Evolutionary conservation across 2,329 filamentous ascomycete species (phyloP).

Genomic region (Pseudogymnoascus sp.): DNA sequence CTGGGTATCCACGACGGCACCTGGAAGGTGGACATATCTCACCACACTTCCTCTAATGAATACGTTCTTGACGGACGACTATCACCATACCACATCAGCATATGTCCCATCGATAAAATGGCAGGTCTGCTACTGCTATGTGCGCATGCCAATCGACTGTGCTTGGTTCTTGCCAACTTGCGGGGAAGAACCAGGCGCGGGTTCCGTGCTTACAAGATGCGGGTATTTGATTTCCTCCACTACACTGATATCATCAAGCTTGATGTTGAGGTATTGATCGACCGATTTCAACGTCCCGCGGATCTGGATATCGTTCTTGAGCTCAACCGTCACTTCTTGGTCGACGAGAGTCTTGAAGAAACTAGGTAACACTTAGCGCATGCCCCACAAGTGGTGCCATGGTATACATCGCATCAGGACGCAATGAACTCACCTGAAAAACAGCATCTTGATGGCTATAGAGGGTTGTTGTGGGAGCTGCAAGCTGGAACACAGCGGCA

Average conservation of each 20-base stretch:
- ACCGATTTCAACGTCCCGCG: slow-evolving; percentile 93
- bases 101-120: neutral
- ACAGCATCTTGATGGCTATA: slow-evolving; percentile 29
- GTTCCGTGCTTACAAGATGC: slow-evolving; percentile 58
- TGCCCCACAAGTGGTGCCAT: slow-evolving; percentile 8
- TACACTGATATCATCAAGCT: slow-evolving; percentile 90
- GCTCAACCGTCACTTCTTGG: slow-evolving; percentile 93
- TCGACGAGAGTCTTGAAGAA: slow-evolving; percentile 99
- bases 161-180: neutral
- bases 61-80: slow-evolving; percentile 69
- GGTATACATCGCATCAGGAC: neutral
- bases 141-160: neutral
- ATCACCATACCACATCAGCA: neutral
- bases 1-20: slow-evolving; percentile 59
- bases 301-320: slow-evolving; percentile 98
- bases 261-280: slow-evolving; percentile 98
- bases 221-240: slow-evolving; percentile 92
- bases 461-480: neutral
- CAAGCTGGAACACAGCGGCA: neutral
- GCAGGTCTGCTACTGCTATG: neutral
- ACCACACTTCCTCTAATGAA: slow-evolving; percentile 71
- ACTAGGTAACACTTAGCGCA: slow-evolving; percentile 38
- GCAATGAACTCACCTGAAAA: slow-evolving; percentile 29
- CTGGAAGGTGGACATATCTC: slow-evolving; percentile 64
- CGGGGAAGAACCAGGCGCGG: neutral